Evolutionary conservation across 2,329 filamentous ascomycete species (phyloP).

Genomic region (Colletotrichum noveboracense): DNA sequence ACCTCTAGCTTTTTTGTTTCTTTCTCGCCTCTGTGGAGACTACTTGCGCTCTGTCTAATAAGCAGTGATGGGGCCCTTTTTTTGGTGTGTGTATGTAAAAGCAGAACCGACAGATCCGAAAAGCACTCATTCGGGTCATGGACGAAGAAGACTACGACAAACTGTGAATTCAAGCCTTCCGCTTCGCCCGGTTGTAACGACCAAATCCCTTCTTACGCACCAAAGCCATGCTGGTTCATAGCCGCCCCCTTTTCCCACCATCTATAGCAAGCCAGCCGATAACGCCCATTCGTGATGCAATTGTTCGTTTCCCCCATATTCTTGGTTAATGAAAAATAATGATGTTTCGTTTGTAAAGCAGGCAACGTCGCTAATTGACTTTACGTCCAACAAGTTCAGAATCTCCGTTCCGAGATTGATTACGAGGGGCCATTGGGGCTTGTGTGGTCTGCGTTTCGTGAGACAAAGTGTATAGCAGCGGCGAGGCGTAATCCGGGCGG

Average conservation of each 20-base stretch:
- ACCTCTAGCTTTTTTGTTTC: not conserved
- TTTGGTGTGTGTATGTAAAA: not conserved
- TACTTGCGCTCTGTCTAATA: conserved; percentile 4
- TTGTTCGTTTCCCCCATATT: not conserved
- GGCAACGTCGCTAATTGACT: not conserved
- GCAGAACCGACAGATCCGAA: not conserved
- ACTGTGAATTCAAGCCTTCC: not conserved
- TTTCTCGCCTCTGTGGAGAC: not conserved
- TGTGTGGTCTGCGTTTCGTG: not conserved
- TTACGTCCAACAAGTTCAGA: not conserved
- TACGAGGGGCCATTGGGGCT: not conserved
- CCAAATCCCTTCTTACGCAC: conserved; percentile 3
- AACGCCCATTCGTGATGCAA: conserved; percentile 21
- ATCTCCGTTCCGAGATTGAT: not conserved
- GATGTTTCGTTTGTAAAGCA: conserved; percentile 12
- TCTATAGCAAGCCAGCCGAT: conserved; percentile 18
- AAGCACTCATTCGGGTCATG: not conserved
- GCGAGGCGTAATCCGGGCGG: not conserved
- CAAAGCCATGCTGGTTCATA: not conserved
- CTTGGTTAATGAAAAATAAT: conserved; percentile 3
- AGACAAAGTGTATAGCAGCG: not conserved
- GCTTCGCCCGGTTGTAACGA: conserved; percentile 2
- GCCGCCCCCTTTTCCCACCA: conserved; percentile 1
- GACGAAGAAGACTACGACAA: not conserved
- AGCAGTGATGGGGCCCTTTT: not conserved